Conservation (phyloP, 2,329 filamentous ascomycete genomes). For the Aspergillus alliaceus region DNA sequence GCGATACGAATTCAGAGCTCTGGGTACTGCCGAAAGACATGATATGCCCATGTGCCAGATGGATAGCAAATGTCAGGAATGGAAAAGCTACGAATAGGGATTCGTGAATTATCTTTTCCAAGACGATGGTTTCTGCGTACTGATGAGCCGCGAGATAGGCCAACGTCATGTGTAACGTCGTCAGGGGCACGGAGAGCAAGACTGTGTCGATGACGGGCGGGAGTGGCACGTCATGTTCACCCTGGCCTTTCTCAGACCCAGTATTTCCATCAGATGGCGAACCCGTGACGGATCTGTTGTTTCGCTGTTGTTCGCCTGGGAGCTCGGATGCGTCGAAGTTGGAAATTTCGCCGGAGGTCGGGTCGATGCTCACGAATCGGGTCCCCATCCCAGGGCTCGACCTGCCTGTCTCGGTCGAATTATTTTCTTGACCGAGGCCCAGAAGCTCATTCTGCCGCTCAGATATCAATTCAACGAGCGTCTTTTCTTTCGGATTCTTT, state of each 20-base stretch:
- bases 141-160: slow-evolving; percentile 48
- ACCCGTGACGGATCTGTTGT: not conserved
- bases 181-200: slow-evolving; percentile 43
- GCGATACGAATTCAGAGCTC: slow-evolving; percentile 15
- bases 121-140: slow-evolving; percentile 41
- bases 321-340: slow-evolving; percentile 25
- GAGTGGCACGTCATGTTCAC: slow-evolving; percentile 22
- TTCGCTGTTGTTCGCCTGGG: slow-evolving; percentile 14
- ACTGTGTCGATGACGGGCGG: slow-evolving; percentile 46
- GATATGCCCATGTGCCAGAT: slow-evolving; percentile 47
- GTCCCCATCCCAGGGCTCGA: slow-evolving; percentile 9
- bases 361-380: slow-evolving; percentile 38
- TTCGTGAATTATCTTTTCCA: slow-evolving; percentile 34
- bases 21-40: slow-evolving; percentile 28
- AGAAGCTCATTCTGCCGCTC: slow-evolving; percentile 41
- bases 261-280: not conserved
- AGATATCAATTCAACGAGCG: slow-evolving; percentile 46
- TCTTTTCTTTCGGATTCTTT: slow-evolving; percentile 31
- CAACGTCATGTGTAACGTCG: slow-evolving; percentile 46
- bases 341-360: slow-evolving; percentile 17
- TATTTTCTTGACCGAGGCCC: slow-evolving; percentile 8
- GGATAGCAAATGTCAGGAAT: slow-evolving; percentile 43
- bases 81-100: slow-evolving; percentile 43
- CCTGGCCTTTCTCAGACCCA: not conserved
- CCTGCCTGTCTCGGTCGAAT: slow-evolving; percentile 1